These are phyloP conservation scores for Tetraselmis striata DNA, from an alignment of 139 green algal genomes.

Conservation along the genomic window DNA sequence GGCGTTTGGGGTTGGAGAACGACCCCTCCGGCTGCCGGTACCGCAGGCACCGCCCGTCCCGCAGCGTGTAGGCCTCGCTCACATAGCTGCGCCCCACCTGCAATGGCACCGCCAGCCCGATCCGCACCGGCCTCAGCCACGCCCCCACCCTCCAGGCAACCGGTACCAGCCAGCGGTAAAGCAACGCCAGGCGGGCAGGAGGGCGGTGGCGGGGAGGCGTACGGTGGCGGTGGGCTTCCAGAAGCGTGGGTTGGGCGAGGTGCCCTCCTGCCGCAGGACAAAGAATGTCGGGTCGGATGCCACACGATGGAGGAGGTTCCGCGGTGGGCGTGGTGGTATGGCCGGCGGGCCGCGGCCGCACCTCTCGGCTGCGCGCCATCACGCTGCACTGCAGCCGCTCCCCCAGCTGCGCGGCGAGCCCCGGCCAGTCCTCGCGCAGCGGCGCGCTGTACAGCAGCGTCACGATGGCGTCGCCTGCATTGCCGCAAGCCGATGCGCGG, in stretches of 20 bases:
- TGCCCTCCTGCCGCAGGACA: neutral
- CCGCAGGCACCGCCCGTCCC: neutral
- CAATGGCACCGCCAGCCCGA: neutral
- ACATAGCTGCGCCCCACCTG: neutral
- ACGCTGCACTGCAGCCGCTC: neutral
- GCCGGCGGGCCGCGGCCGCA: too few relatives aligned
- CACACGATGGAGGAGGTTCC: too few relatives aligned
- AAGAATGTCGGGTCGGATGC: too few relatives aligned
- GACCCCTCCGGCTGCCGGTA: slow-evolving; percentile 7
- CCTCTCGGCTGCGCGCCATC: neutral
- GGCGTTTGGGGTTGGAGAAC: slow-evolving; percentile 8
- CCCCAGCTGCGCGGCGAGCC: neutral
- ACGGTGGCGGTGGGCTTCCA: neutral
- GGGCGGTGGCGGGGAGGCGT: too few relatives aligned
- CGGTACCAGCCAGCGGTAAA: too few relatives aligned
- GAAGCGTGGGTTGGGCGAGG: neutral
- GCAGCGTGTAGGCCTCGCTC: neutral
- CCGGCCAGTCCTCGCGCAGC: neutral
- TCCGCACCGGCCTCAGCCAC: too few relatives aligned
- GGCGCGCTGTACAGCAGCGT: neutral
- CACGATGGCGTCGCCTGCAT: neutral
- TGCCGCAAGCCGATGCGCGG: too few relatives aligned
- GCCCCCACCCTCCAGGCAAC: too few relatives aligned
- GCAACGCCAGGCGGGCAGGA: too few relatives aligned
- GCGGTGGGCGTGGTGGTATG: too few relatives aligned